phyloP scores from a whole-genome alignment of 352 stramenopile genomes.

The Phytophthora aleatoria region DNA sequence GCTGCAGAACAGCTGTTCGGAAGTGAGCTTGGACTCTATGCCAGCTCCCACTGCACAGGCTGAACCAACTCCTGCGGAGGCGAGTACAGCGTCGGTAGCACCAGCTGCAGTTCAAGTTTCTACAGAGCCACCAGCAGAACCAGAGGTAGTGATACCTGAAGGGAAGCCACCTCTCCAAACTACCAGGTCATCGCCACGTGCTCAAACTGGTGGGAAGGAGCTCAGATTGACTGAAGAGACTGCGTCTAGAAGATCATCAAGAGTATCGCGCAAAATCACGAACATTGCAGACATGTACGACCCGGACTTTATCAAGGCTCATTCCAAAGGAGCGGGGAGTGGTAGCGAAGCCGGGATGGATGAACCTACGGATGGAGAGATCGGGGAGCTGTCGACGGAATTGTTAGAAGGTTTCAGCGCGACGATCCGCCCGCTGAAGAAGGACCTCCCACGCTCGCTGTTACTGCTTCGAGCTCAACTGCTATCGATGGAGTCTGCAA shows the following conservation, averaged over 20 bases:
- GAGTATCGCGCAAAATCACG: constrained; percentile 76
- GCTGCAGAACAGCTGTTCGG: constrained; percentile 22
- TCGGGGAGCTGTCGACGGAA: constrained; percentile 75
- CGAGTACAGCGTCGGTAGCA: constrained; percentile 3
- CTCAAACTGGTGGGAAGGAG: constrained; percentile 30
- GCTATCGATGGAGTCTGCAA: constrained; percentile 71
- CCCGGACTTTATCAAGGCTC: constrained; percentile 53
- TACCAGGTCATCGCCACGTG: constrained; percentile 19
- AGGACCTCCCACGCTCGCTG: constrained; percentile 44
- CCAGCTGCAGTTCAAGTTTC: background rate
- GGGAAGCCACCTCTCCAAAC: constrained; percentile 29
- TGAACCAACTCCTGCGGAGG: constrained; percentile 27
- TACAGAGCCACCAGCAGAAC: background rate
- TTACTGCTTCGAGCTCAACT: constrained; percentile 69
- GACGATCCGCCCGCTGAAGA: constrained; percentile 57
- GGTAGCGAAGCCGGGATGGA: constrained; percentile 25
- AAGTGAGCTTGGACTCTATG: constrained; percentile 12
- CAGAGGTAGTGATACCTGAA: constrained; percentile 8
- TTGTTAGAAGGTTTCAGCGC: constrained; percentile 59
- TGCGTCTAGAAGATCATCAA: constrained; percentile 54
- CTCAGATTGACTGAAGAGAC: constrained; percentile 26
- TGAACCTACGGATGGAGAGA: constrained; percentile 70
- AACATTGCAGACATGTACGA: constrained; percentile 86
- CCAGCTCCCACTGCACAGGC: constrained; percentile 1
- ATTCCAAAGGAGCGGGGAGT: constrained; percentile 19